A percentile compares a stretch with the other conserved stretches of the same genome.
phyloP scores from a whole-genome alignment of 148 eudicot species.

The Chenopodium formosanum region DNA sequence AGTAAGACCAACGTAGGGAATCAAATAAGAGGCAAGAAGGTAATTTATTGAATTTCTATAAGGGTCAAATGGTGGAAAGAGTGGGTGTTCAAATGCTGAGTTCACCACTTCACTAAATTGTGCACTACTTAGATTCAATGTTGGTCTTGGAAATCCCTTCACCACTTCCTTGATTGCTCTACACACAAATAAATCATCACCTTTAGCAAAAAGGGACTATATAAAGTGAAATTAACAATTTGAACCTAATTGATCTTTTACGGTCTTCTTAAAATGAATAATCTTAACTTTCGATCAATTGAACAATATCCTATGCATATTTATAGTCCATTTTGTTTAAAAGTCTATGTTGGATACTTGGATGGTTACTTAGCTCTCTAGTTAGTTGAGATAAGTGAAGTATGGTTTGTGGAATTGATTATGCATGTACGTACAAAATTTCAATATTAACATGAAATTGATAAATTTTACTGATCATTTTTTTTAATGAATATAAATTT shows the following conservation, averaged over 20 bases:
- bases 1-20: slow-evolving; percentile 88
- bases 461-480: too few species aligned
- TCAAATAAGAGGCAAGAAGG: slow-evolving; percentile 70
- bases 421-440: too few species aligned
- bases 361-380: too few species aligned
- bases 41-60: slow-evolving; percentile 62
- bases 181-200: slow-evolving; percentile 1
- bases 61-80: slow-evolving; percentile 74
- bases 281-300: not conserved
- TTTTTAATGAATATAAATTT: too few species aligned
- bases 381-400: too few species aligned
- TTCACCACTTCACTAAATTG: slow-evolving; percentile 65
- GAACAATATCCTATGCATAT: too few species aligned
- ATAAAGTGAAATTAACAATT: too few species aligned
- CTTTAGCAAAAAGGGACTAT: not conserved
- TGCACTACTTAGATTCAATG: slow-evolving; percentile 47
- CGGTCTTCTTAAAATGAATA: too few species aligned
- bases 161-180: slow-evolving; percentile 70
- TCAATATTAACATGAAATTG: too few species aligned
- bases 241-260: too few species aligned
- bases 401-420: too few species aligned
- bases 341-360: too few species aligned
- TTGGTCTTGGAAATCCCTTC: slow-evolving; percentile 71
- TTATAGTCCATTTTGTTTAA: not conserved
- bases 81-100: slow-evolving; percentile 49